Conservation (phyloP, 2,329 filamentous ascomycete species). For the Sporothrix humicola region DNA sequence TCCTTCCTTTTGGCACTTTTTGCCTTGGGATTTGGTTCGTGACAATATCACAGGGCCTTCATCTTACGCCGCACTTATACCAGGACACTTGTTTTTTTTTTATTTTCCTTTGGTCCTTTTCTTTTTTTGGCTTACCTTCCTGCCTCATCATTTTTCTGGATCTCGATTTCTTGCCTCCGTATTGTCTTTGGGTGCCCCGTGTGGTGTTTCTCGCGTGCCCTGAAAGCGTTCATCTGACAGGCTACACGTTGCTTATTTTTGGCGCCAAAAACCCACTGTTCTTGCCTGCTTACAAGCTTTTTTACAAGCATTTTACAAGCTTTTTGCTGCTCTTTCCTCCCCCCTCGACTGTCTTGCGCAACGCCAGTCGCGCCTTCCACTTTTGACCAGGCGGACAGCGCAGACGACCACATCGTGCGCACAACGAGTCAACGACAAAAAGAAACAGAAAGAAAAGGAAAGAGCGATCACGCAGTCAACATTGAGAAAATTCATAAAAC, state of each 20-base stretch:
- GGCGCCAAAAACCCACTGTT: not conserved
- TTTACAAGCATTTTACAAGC: no score
- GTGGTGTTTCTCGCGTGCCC: constrained; percentile 16
- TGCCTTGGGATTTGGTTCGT: not conserved
- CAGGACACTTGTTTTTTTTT: not conserved
- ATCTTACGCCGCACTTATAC: constrained; percentile 15
- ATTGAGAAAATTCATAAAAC: constrained; percentile 28
- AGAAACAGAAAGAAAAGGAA: constrained; percentile 3
- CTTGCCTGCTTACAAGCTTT: not conserved
- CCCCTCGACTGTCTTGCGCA: not conserved
- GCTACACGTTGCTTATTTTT: not conserved
- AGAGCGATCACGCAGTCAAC: constrained; percentile 8
- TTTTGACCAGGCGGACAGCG: constrained; percentile 27
- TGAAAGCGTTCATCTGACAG: constrained; percentile 23
- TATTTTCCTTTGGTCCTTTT: not conserved
- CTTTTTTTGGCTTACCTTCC: not conserved
- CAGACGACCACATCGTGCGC: constrained; percentile 28
- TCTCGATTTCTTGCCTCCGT: not conserved
- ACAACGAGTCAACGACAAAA: not conserved
- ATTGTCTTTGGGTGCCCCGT: not conserved
- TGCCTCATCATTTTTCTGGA: not conserved
- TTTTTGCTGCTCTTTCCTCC: no score
- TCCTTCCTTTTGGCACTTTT: not conserved
- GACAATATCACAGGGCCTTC: constrained; percentile 30
- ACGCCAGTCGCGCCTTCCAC: constrained; percentile 28